Conservation (phyloP, 2,329 filamentous ascomycete species). For the Arachnomyces sp. region DNA sequence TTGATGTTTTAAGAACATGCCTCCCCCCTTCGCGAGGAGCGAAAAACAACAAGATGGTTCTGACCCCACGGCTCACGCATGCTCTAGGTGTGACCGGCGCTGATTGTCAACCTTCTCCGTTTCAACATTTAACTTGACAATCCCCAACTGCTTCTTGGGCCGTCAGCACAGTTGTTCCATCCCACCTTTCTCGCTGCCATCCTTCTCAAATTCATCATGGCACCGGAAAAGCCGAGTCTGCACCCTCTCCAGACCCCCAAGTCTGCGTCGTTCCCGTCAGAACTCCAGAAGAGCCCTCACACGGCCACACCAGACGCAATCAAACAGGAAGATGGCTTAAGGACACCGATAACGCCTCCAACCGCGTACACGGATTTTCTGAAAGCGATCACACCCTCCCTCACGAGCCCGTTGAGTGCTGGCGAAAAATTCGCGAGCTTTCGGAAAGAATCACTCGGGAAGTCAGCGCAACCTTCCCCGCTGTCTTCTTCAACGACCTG, state of each 20-base stretch:
- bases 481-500: conserved; percentile 43
- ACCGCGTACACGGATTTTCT: conserved; percentile 88
- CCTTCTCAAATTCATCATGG: neutral
- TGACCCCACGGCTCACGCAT: too few relatives aligned
- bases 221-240: conserved; percentile 26
- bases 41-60: too few relatives aligned
- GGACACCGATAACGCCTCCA: conserved; percentile 86
- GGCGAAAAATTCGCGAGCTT: conserved; percentile 43
- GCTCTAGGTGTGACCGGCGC: too few relatives aligned
- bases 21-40: too few relatives aligned
- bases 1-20: too few relatives aligned
- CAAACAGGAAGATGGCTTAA: conserved; percentile 60
- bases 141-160: too few relatives aligned
- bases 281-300: conserved; percentile 35
- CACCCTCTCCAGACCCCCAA: conserved; percentile 38
- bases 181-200: too few relatives aligned
- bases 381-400: conserved; percentile 63
- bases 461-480: too few relatives aligned
- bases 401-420: conserved; percentile 60
- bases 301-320: conserved; percentile 53
- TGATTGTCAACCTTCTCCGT: too few relatives aligned
- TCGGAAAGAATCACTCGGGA: too few relatives aligned
- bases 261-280: conserved; percentile 40
- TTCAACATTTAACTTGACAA: too few relatives aligned
- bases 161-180: too few relatives aligned